Conservation (phyloP, 2,329 filamentous ascomycete genomes). For the Dothiorella sarmentorum region DNA sequence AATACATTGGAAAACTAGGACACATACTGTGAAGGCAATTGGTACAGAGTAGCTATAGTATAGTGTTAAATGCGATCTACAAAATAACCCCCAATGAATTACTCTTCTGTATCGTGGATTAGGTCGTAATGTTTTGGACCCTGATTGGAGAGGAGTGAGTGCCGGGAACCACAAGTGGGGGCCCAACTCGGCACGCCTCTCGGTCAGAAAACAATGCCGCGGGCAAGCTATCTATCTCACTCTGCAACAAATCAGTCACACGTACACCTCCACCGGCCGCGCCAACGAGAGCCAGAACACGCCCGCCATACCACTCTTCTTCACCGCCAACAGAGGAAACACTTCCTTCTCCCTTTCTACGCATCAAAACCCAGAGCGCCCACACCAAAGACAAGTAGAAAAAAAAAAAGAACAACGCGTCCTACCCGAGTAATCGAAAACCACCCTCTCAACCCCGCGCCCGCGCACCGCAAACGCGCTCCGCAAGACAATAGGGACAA, state of each 20-base stretch:
- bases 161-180: not conserved
- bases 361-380: too few relatives aligned
- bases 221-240: not conserved
- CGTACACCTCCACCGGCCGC: not conserved
- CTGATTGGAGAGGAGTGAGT: not conserved
- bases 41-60: slow-evolving; percentile 8
- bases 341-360: too few relatives aligned
- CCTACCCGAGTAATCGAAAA: too few relatives aligned
- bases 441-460: too few relatives aligned
- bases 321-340: too few relatives aligned
- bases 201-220: not conserved
- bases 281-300: not conserved
- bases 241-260: not conserved
- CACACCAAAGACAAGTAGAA: too few relatives aligned
- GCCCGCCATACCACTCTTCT: too few relatives aligned
- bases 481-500: slow-evolving; percentile 27
- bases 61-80: slow-evolving; percentile 3
- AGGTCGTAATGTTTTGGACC: not conserved
- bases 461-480: too few relatives aligned
- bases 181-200: slow-evolving; percentile 10
- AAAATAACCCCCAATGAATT: not conserved
- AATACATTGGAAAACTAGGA: not conserved
- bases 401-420: too few relatives aligned
- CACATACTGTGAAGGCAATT: not conserved
- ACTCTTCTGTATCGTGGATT: not conserved